Evolutionary conservation across 1,139 yeast genomes (phyloP), one percentile per base, ranked within the genome.

Genomic region (Nakaseomyces nivariensis): DNA sequence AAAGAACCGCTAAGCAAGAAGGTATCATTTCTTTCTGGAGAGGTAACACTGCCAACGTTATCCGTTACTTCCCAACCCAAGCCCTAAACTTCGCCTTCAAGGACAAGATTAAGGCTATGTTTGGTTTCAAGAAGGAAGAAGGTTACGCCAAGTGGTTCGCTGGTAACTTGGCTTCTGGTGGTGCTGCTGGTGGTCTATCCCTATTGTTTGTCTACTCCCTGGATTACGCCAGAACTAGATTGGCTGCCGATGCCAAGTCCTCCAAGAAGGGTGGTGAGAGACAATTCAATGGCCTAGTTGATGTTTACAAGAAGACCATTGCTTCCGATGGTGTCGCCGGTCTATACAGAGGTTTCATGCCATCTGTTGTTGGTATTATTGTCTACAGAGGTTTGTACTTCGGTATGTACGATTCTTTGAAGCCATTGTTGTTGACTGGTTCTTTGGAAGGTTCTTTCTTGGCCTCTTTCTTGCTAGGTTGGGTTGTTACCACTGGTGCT

Each of bases 361-460:
- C 88, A 64, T 82, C 89, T 58, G 87, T 82, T 64, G 78, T 79
- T 61, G 89, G 89, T 76, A 82, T 82, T 67, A 72, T 82, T 68
- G 88, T 81, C 63, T 82, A 82, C 85, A 82, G 89, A 77, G 88
- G 89, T 77, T 76, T 82, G 66, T 82, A 82, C 82, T 82, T 82
- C 70, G 89, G 89, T 77, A 74, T 82, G 62, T 82, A 78, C 77
- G 89, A 82, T 71, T 81, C 88, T 60, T 73, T 81, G 64, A 82
- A 82, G 78, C 89, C 89, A 56, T 79, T 79, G 63, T 76, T 82
- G 60, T 77, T 82, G 64, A 79, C 79, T 65, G 89, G 89, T 68
- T 72, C 82, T 57, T 78, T 82, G 68, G 81, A 79, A 68, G 85
- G 83, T 64, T 72, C 73, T 67, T 82, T 82, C 81, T 69, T 79